Evolutionary conservation across 2,329 filamentous ascomycete species (phyloP), one percentile per base, ranked within the genome.

Genomic region (Trichoderma hamatum): DNA sequence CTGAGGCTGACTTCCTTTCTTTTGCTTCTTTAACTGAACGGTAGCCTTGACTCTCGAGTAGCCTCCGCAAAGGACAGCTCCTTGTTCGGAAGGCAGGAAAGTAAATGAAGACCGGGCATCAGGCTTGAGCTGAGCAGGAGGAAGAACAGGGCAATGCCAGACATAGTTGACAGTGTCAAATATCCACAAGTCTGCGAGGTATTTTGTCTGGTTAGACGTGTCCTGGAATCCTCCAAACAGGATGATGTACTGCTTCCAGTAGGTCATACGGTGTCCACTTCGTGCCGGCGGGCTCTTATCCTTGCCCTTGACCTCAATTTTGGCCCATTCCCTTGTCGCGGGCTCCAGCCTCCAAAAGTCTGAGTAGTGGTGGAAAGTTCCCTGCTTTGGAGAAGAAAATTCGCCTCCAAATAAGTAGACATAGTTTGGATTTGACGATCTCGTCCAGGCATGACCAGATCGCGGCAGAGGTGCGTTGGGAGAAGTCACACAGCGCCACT

Each of bases 301-400:
- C 82, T 88, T 88, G 69, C 92, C 92, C 82, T 88, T 88, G 74
- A 85, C 86, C 79, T 99, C 96, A 39, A 99, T 84, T 71, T 94
- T 91, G 68, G 89, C 92, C 96, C 96, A 99, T 82, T 99, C 96
- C 74, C 94, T 86, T 9, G 88, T 90, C 10, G 86, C 86, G 0
- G 95, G 92, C 76, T 98, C 94, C 54, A 98, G 86, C 61, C 91
- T 87, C 95, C 96, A 99, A 79, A 99, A 98, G 81, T 98, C 96
- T 76, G 97, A 97, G 82, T 99, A 99, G 80, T 99, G 96, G 79
- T 99, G 97, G 76, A 99, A 99, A 0, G 95, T 98, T 4, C 96
- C 96, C 80, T 98, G 96, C 78, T 97, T 98, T 2, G 96, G 96
- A 32, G 91, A 95, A 69, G 92, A 96, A 79, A 99, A 99, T 81